Percentiles rank a stretch among this genome's conserved stretches.
phyloP scores from a whole-genome alignment of 75 land plant genomes.

The Selaginella moellendorffii region DNA sequence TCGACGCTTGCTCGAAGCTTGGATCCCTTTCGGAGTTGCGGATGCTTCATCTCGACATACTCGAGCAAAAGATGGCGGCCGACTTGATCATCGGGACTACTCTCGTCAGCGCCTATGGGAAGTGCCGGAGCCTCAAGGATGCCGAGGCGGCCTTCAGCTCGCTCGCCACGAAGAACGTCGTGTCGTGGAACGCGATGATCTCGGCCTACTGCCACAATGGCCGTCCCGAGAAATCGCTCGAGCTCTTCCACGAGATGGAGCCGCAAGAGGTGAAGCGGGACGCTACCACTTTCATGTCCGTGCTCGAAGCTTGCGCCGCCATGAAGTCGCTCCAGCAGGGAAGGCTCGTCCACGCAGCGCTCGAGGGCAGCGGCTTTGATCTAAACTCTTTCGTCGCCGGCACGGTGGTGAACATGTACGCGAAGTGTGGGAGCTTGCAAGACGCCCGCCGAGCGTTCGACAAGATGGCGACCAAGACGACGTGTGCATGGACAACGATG shows the following conservation, averaged over 20 bases:
- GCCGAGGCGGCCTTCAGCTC: not conserved
- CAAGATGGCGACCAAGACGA: not conserved
- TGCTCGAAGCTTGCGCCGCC: not conserved
- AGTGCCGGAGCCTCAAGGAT: not conserved
- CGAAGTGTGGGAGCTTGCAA: not conserved
- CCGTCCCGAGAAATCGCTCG: not conserved
- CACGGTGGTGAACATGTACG: conserved; percentile 8
- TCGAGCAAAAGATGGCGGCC: not conserved
- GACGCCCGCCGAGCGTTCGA: not conserved
- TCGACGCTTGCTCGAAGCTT: not conserved
- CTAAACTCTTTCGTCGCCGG: not conserved
- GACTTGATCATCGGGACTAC: not conserved
- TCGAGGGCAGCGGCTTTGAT: not conserved
- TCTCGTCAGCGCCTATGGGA: not conserved
- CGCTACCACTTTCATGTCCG: not conserved
- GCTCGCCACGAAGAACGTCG: not conserved
- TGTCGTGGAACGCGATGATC: not conserved
- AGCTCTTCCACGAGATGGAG: not conserved
- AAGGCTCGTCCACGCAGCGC: not conserved
- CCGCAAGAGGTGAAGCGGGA: conserved; percentile 32
- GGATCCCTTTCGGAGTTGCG: not conserved
- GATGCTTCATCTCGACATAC: not conserved
- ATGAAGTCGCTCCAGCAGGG: not conserved
- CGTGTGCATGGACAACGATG: not conserved
- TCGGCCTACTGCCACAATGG: not conserved